Evolutionary conservation across 805 yeast genomes (phyloP).

Genomic region (Kazachstania martiniae): DNA sequence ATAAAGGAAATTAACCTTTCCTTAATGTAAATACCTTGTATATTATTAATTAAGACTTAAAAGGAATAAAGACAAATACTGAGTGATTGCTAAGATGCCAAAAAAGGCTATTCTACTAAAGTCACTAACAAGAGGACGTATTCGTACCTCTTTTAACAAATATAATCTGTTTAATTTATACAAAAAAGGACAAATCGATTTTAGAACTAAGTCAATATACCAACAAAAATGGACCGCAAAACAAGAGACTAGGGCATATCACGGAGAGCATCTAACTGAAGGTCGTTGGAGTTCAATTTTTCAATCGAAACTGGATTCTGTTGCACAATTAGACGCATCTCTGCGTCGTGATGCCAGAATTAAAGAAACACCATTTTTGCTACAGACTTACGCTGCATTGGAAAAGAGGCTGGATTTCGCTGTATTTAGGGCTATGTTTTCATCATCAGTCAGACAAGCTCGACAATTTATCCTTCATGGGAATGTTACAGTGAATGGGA

Average conservation of each 20-base stretch:
- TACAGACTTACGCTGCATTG: conserved; percentile 80
- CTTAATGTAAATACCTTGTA: too few species aligned
- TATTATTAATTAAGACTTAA: too few species aligned
- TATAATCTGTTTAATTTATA: conserved; percentile 80
- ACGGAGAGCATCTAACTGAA: conserved; percentile 89
- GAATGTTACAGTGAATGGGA: conserved; percentile 77
- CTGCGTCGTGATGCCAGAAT: conserved; percentile 32
- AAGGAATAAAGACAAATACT: too few species aligned
- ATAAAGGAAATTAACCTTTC: too few species aligned
- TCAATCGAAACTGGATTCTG: conserved; percentile 61
- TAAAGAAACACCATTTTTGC: conserved; percentile 64
- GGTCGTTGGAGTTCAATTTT: conserved; percentile 66
- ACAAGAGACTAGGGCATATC: conserved; percentile 87
- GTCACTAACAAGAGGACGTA: conserved; percentile 54
- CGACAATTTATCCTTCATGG: conserved; percentile 77
- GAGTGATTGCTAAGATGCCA: conserved; percentile 34
- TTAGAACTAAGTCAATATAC: conserved; percentile 57
- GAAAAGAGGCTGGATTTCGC: conserved; percentile 89
- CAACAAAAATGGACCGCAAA: conserved; percentile 91
- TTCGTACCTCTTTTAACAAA: conserved; percentile 88
- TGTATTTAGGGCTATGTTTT: conserved; percentile 83
- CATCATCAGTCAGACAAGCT: conserved; percentile 89
- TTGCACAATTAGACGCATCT: conserved; percentile 80
- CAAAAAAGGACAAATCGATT: conserved; percentile 51
- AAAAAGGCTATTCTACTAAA: conserved; percentile 47